A percentile compares a stretch with the other conserved stretches of the same genome.
Conservation (phyloP, 306 rosid species). For the Alnus rubra region DNA sequence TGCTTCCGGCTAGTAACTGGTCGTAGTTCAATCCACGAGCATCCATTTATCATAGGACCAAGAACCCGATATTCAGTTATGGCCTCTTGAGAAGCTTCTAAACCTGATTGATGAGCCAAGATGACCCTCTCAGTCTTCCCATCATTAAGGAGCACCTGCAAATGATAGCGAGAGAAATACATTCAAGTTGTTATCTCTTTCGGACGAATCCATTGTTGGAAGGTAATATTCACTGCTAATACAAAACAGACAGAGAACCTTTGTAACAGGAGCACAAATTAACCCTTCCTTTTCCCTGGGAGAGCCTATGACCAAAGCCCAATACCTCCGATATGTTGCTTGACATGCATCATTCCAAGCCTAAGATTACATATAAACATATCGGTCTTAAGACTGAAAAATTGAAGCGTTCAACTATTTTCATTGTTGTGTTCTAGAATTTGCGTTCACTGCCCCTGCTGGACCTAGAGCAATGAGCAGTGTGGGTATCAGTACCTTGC, state of each 20-base stretch:
- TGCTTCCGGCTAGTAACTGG: slow-evolving; percentile 87
- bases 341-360: slow-evolving; percentile 80
- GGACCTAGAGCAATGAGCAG: slow-evolving; percentile 1
- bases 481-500: slow-evolving; percentile 47
- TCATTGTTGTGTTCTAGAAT: neutral
- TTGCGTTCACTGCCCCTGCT: slow-evolving; percentile 16
- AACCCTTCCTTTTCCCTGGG: slow-evolving; percentile 86
- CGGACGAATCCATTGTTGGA: slow-evolving; percentile 4
- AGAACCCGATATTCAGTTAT: slow-evolving; percentile 87
- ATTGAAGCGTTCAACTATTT: neutral
- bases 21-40: slow-evolving; percentile 90
- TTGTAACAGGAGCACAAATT: slow-evolving; percentile 80
- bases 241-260: slow-evolving; percentile 52
- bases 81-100: slow-evolving; percentile 86
- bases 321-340: slow-evolving; percentile 76
- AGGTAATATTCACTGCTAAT: slow-evolving; percentile 7
- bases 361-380: slow-evolving; percentile 35
- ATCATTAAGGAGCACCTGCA: slow-evolving; percentile 84
- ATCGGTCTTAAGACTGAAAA: slow-evolving; percentile 10
- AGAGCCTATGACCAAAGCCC: slow-evolving; percentile 91
- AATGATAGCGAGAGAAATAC: slow-evolving; percentile 11
- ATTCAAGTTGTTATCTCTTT: slow-evolving; percentile 10
- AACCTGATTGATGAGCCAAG: slow-evolving; percentile 65
- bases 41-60: slow-evolving; percentile 91
- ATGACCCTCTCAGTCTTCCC: slow-evolving; percentile 95